Evolutionary conservation across 441 rosid species (phyloP), one percentile per base, ranked within the genome.

Genomic region (Lepidium campestre): DNA sequence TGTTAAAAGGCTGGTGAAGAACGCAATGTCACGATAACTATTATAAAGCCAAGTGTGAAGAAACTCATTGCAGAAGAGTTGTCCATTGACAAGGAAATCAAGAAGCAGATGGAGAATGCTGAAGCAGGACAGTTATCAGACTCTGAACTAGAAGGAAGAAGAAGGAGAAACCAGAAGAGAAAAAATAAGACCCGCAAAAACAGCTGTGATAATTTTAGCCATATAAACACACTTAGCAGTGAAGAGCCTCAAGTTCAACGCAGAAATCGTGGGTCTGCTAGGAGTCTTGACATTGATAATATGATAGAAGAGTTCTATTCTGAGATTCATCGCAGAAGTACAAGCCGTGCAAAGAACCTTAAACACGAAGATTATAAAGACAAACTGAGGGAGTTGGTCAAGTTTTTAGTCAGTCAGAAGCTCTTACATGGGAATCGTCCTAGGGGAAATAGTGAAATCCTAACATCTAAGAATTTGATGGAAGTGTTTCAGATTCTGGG

Each of bases 1-100:
- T 68, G 52, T 52, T 32, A 2, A 25, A 55, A 74, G 74, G 74
- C 20, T 62, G 75, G 66, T 63, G 75, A 69, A 69, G 71, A 64
- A 34, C 36, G 71, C 47, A 69, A 69, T 69, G 60, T 75, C 35
- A 75, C 62, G 17, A 68, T 68, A 27, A 63, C 78, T 3, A 57
- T 75, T 41, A 64, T 75, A 39, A 89, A 88, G 74, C 86, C 91
- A 57, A 87, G 95, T 66, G 90, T 95, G 73, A 92, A 92, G 85
- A 83, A 77, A 72, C 97, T 92, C 72, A 89, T 95, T 22, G 98
- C 94, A 73, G 91, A 90, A 77, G 99, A 92, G 75, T 86, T 92
- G 88, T 73, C 80, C 36, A 59, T 56, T 27, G 91, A 87, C 73
- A 79, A 78, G 57, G 83, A 66, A 57, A 78, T 78, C 65, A 76